These are phyloP conservation scores for Leccinellum albellum DNA, from an alignment of 768 basidiomycete species.

Conservation along the genomic window DNA sequence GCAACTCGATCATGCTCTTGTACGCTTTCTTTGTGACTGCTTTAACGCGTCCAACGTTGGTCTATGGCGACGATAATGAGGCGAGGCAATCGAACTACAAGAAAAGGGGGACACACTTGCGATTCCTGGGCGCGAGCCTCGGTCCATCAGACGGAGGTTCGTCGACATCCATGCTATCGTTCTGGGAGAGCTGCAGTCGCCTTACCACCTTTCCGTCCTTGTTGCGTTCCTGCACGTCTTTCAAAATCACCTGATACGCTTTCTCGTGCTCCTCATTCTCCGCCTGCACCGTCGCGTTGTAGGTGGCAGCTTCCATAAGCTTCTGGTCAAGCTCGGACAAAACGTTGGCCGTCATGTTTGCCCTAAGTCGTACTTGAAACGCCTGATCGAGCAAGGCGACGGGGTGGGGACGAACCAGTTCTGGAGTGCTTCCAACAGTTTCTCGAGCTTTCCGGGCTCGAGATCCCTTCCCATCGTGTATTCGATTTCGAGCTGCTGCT, in stretches of 20 bases:
- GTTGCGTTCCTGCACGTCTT: constrained; percentile 60
- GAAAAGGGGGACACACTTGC: constrained; percentile 46
- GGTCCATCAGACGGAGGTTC: constrained; percentile 43
- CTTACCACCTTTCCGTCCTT: constrained; percentile 51
- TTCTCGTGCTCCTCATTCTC: constrained; percentile 55
- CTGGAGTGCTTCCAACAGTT: constrained; percentile 56
- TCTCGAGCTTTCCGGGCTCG: constrained; percentile 65
- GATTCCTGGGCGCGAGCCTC: constrained; percentile 47
- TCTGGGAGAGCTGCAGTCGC: constrained; percentile 14
- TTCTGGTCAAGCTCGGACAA: constrained; percentile 70
- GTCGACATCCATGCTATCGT: constrained; percentile 63
- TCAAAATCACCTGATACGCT: constrained; percentile 47
- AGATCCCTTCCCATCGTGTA: constrained; percentile 92
- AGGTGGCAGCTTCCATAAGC: constrained; percentile 51
- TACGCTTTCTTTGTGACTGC: constrained; percentile 56
- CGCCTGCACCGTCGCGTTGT: constrained; percentile 38
- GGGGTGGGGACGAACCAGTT: constrained; percentile 50
- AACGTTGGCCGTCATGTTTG: constrained; percentile 64
- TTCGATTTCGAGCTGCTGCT: constrained; percentile 85
- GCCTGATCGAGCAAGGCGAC: background rate
- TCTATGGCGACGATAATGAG: constrained; percentile 4
- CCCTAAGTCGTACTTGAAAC: constrained; percentile 42
- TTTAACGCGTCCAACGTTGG: constrained; percentile 39
- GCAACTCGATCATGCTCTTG: constrained; percentile 40
- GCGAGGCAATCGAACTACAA: background rate